phyloP scores from a whole-genome alignment of 139 green algal species.

The Ettlia oleoabundans region DNA sequence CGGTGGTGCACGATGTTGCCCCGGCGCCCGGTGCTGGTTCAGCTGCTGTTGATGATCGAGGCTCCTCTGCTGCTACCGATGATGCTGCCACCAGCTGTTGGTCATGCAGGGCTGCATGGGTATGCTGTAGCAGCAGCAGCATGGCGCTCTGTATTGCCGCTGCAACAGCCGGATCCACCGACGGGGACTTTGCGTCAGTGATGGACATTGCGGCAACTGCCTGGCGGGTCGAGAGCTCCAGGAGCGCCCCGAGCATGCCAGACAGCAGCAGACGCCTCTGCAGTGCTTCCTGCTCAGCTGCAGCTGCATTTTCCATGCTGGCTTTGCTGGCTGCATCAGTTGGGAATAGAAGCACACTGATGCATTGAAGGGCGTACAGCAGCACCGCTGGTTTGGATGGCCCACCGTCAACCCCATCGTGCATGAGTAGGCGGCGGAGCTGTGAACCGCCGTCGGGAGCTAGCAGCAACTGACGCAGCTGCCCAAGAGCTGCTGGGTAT shows the following conservation, averaged over 20 bases:
- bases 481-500: constrained; percentile 35
- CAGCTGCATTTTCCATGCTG: background rate
- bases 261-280: constrained; percentile 31
- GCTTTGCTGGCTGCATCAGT: background rate
- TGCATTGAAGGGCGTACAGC: constrained; percentile 8
- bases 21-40: background rate
- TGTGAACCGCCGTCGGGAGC: constrained; percentile 8
- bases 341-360: background rate
- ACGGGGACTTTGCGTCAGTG: background rate
- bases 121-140: constrained; percentile 32
- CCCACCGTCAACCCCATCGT: background rate
- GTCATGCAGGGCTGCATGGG: background rate
- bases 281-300: background rate
- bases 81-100: constrained; percentile 11
- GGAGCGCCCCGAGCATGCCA: background rate
- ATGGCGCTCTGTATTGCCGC: constrained; percentile 8
- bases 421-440: background rate
- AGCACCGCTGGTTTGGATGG: background rate
- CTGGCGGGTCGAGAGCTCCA: constrained; percentile 8
- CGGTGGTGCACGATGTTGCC: background rate
- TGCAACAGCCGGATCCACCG: background rate
- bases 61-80: background rate
- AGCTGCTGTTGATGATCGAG: background rate
- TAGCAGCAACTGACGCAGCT: constrained; percentile 41
- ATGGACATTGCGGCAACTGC: background rate